phyloP scores from a whole-genome alignment of 192 early-diverging fungal species.

The Backusella macrospora region DNA sequence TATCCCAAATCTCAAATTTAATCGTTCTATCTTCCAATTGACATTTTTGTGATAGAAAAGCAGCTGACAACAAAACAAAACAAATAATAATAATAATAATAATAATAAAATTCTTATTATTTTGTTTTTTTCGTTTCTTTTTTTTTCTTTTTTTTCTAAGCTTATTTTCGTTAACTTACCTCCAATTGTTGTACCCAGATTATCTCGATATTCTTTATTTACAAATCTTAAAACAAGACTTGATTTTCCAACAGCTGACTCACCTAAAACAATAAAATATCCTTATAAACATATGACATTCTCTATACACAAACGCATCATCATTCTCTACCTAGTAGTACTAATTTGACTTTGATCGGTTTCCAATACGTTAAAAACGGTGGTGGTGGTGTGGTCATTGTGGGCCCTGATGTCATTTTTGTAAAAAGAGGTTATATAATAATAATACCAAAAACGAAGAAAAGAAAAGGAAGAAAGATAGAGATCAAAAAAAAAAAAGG shows the following conservation, averaged over 20 bases:
- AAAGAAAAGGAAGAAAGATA: background rate
- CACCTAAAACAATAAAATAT: conserved; percentile 48
- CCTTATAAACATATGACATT: background rate
- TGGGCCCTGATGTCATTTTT: background rate
- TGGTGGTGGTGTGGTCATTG: conserved; percentile 3
- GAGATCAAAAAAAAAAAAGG: background rate
- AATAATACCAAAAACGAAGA: background rate
- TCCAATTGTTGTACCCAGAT: conserved; percentile 99
- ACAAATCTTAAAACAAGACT: conserved; percentile 95
- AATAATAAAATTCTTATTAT: too few relatives aligned
- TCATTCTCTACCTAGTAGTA: conserved; percentile 69
- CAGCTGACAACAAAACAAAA: conserved; percentile 50
- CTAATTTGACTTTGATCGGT: conserved; percentile 93
- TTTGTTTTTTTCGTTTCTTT: too few relatives aligned
- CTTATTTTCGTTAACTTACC: conserved; percentile 40
- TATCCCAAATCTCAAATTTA: conserved; percentile 89
- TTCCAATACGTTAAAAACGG: conserved; percentile 44
- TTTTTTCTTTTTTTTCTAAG: conserved; percentile 1
- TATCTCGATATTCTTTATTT: conserved; percentile 94
- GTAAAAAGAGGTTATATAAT: background rate
- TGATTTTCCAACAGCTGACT: conserved; percentile 97
- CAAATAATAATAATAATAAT: too few relatives aligned
- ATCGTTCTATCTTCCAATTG: conserved; percentile 84
- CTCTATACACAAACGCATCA: background rate
- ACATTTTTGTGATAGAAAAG: conserved; percentile 95